These are phyloP conservation scores for Penicillium canescens DNA, from an alignment of 495 filamentous ascomycete genomes.

Conservation along the genomic window DNA sequence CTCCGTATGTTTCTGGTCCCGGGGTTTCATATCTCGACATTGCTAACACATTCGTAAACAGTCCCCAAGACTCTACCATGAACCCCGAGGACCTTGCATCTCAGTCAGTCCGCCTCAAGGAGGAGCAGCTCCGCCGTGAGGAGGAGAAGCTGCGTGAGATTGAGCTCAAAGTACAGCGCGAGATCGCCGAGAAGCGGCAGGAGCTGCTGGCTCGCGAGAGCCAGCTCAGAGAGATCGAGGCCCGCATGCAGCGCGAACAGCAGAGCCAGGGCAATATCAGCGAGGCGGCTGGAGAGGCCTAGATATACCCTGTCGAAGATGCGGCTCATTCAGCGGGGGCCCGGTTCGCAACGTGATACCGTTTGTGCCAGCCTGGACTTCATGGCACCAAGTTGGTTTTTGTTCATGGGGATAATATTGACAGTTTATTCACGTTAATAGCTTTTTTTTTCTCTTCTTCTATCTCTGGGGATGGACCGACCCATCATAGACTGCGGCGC, in stretches of 20 bases:
- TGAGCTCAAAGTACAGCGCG: slow-evolving; percentile 97
- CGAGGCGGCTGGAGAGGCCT: slow-evolving; percentile 47
- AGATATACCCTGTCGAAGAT: slow-evolving; percentile 36
- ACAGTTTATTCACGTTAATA: slow-evolving; percentile 53
- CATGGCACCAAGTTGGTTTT: slow-evolving; percentile 40
- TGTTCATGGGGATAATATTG: slow-evolving; percentile 50
- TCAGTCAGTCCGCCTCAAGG: slow-evolving; percentile 97
- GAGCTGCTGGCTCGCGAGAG: slow-evolving; percentile 96
- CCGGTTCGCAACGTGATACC: slow-evolving; percentile 39
- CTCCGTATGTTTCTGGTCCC: slow-evolving; percentile 64
- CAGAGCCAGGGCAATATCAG: slow-evolving; percentile 48
- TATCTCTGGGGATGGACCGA: slow-evolving; percentile 25
- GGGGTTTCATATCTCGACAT: not conserved
- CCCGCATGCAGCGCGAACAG: slow-evolving; percentile 71
- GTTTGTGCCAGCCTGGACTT: slow-evolving; percentile 45
- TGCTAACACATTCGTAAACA: slow-evolving; percentile 34
- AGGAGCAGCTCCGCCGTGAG: slow-evolving; percentile 96
- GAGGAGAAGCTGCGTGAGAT: slow-evolving; percentile 99
- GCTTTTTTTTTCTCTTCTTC: slow-evolving; percentile 36
- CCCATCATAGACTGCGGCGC: slow-evolving; percentile 27
- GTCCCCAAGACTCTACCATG: slow-evolving; percentile 76
- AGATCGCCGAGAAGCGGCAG: slow-evolving; percentile 99
- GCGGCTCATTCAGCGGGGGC: slow-evolving; percentile 33
- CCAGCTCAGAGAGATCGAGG: slow-evolving; percentile 94
- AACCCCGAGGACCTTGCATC: slow-evolving; percentile 96